Base-by-base conservation (phyloP, 148 eudicot species). In the Agrostemma githago region DNA sequence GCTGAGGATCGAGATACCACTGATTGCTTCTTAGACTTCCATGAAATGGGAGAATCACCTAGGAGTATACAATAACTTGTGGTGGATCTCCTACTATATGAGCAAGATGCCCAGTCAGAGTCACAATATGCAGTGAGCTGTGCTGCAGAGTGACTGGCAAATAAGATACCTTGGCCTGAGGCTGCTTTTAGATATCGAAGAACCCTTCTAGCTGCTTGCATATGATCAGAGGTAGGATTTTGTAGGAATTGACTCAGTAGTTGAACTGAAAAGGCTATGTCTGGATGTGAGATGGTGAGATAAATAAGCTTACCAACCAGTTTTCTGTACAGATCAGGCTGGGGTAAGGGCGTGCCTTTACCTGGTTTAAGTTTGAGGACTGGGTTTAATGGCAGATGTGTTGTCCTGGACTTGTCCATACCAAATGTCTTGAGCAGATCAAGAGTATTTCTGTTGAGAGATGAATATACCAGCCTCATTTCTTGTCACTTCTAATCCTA, bases 171-270 rank as follows among this genome's bases (percentile, higher is more conserved):
- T 12, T 70, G 72, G 0, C 1, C 3, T 42, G 37, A 37, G 9
- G 37, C 5, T 10, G 19, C 2, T 6, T 16, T 43, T 0, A 70
- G 4, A 9, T 48, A 70, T 5, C 60, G 48, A 1, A 70, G 61
- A 2, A 70, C n/a, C 5, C 60, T 20, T 4, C 34, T 48, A 2
- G 42, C 21, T 2, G 61, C 72, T 9, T 70, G 72, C 60, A 70
- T 20, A 51, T 70, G 72, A 1, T 11, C 40, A 11, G n/a, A 20
- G 6, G 54, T 42, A n/a, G 56, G 54, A 2, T 2, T 2, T 44
- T 40, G 60, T 34, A 72, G 38, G 8, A 57, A 58, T n/a, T 72
- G 74, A 17, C 74, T 72, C 2, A 68, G 37, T 26, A 26, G 34
- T 26, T 26, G 34, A 26, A 26, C 34, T 26, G 34, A 26, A 26